Evolutionary conservation across 1,284 basidiomycete species (phyloP), one percentile per base, ranked within the genome.

Genomic region (Mycena sp.): DNA sequence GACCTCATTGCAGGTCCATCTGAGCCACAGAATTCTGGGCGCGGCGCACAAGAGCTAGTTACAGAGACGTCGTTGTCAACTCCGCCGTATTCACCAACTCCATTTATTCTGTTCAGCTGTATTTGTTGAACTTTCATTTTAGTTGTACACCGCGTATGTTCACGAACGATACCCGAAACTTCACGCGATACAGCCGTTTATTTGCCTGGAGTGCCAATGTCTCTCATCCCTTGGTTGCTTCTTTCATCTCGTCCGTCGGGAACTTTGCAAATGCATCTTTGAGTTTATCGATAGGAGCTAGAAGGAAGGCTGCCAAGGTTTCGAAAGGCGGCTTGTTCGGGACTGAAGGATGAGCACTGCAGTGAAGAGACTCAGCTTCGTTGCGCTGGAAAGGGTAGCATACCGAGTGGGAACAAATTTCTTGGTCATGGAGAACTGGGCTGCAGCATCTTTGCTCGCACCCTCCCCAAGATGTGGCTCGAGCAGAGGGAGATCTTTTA

Each of bases 261-360:
- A 87, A 89, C 46, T 77, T 77, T 0, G 82, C 67, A 70, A 90
- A 90, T 56, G 76, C 70, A 67, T 90, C 89, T 69, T 82, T 83
- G 53, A 90, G 69, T 70, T 85, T 87, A 70, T 90, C 89, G 28
- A 89, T 77, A 0, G 88, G 88, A 0, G 85, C 83, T 0, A 81
- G 76, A 57, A 90, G 71, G 45, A 90, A 78, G 0, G 83, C 87
- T 3, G 76, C 82, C 14, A 89, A 67, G 0, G 88, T 90, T 75
- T 90, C 88, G 58, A 83, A 84, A 0, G 88, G 88, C 17, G 87
- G 87, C 57, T 83, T 77, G 71, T 87, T 83, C 0, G 86, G 87
- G 0, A 79, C 78, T 16, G 71, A 72, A 0, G 85, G 86, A 66
- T 88, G 86, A 9, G 85, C 64, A 30, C 85, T 86, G 58, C 28